phyloP scores from a whole-genome alignment of 2,329 filamentous ascomycete genomes.

The Fusarium poae region DNA sequence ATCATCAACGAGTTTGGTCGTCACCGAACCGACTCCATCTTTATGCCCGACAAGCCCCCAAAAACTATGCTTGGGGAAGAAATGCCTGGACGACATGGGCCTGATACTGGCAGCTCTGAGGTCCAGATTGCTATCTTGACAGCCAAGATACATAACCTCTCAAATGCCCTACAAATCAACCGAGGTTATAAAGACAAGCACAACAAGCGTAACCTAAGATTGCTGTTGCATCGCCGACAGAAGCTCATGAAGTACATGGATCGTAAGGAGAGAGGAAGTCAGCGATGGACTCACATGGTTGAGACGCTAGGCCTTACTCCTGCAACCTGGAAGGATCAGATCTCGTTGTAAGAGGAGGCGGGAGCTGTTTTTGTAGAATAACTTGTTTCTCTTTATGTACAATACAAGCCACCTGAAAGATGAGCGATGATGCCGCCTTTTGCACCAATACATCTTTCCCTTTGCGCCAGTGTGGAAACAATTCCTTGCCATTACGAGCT shows the following conservation, averaged over 20 bases:
- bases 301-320: constrained; percentile 87
- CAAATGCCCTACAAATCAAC: constrained; percentile 75
- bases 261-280: constrained; percentile 89
- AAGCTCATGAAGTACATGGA: constrained; percentile 89
- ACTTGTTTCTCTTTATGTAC: constrained; percentile 63
- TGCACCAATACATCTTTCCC: constrained; percentile 47
- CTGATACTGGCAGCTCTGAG: constrained; percentile 94
- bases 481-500: constrained; percentile 56
- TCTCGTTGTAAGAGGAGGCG: constrained; percentile 58
- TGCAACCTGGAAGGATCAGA: constrained; percentile 91
- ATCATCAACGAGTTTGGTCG: constrained; percentile 91
- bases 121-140: constrained; percentile 98
- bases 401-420: constrained; percentile 57
- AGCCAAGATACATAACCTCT: constrained; percentile 87
- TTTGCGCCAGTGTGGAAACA: constrained; percentile 52
- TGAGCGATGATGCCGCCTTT: constrained; percentile 47
- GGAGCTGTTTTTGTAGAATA: constrained; percentile 57
- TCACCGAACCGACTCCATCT: constrained; percentile 82
- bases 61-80: constrained; percentile 57
- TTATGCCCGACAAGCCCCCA: constrained; percentile 74
- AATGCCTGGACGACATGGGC: constrained; percentile 75
- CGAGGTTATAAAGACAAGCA: constrained; percentile 87
- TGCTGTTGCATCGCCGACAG: constrained; percentile 90
- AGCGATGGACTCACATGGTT: constrained; percentile 89
- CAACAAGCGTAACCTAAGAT: constrained; percentile 89